A percentile compares a stretch with the other conserved stretches of the same genome.
phyloP scores from a whole-genome alignment of 1,284 basidiomycete genomes.

The Boletus hoseneyae region DNA sequence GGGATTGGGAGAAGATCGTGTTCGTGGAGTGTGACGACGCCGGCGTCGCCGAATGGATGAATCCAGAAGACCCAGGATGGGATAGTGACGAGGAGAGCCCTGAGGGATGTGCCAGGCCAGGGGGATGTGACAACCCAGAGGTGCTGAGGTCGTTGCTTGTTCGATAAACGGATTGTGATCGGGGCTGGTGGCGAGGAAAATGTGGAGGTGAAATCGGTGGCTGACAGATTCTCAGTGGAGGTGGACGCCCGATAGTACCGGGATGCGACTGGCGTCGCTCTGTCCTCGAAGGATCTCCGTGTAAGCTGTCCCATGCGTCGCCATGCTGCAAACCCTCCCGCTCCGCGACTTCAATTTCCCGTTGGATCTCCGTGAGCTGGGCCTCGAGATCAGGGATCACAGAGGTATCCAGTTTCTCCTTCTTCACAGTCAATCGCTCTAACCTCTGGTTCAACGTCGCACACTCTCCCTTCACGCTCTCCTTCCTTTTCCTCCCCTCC shows the following conservation, averaged over 20 bases:
- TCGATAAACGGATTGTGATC: constrained; percentile 26
- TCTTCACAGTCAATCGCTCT: constrained; percentile 51
- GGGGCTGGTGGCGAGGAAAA: constrained; percentile 26
- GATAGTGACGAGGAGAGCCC: constrained; percentile 19
- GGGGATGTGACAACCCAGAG: constrained; percentile 13
- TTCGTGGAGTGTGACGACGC: constrained; percentile 19
- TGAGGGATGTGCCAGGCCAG: constrained; percentile 14
- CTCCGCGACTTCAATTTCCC: constrained; percentile 46
- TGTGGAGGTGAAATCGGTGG: constrained; percentile 26
- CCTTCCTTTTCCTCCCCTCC: constrained; percentile 56
- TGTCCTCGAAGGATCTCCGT: constrained; percentile 12
- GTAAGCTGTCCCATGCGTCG: constrained; percentile 18
- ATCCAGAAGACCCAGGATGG: constrained; percentile 15
- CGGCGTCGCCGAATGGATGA: constrained; percentile 14
- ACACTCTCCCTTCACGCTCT: constrained; percentile 49
- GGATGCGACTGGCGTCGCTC: constrained; percentile 29
- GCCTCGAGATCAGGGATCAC: constrained; percentile 53
- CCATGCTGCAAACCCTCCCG: constrained; percentile 18
- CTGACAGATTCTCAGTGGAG: constrained; percentile 16
- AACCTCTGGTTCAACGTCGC: constrained; percentile 44
- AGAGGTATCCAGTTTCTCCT: constrained; percentile 49
- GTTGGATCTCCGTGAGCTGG: constrained; percentile 46
- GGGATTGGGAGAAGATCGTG: constrained; percentile 21
- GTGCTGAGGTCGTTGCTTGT: constrained; percentile 13
- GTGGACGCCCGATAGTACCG: constrained; percentile 28